Conservation (phyloP, 2,329 filamentous ascomycete species). For the Parafenestella ontariensis region DNA sequence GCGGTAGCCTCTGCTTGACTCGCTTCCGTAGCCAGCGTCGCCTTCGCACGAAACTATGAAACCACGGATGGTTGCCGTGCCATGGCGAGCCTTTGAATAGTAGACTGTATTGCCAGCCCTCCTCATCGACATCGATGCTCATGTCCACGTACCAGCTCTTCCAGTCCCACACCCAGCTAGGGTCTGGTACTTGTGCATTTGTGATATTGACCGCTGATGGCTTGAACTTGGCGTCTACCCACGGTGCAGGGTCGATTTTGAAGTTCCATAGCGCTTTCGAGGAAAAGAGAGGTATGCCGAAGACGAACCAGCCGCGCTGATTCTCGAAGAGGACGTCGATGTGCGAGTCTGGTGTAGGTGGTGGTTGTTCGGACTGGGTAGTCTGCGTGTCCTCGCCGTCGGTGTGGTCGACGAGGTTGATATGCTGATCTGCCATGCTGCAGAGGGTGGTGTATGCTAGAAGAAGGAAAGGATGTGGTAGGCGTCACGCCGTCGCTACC, state of each 20-base stretch:
- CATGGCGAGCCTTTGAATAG: conserved; percentile 72
- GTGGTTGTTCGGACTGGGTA: conserved; percentile 22
- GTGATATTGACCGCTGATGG: conserved; percentile 73
- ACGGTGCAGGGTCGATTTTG: conserved; percentile 82
- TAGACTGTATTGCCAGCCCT: conserved; percentile 97
- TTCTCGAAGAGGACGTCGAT: conserved; percentile 95
- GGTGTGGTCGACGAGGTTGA: conserved; percentile 68
- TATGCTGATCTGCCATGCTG: conserved; percentile 65
- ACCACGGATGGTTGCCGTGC: conserved; percentile 90
- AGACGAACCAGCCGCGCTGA: conserved; percentile 87
- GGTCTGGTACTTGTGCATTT: conserved; percentile 92
- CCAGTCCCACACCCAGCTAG: conserved; percentile 91
- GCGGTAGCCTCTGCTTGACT: conserved; percentile 64
- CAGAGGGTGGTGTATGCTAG: neutral
- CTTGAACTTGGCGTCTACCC: conserved; percentile 72
- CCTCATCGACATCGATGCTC: conserved; percentile 84
- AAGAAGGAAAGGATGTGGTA: conserved; percentile 6
- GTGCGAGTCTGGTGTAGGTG: conserved; percentile 34
- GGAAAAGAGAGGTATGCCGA: conserved; percentile 89
- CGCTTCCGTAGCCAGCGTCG: conserved; percentile 87
- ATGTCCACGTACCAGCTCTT: conserved; percentile 75
- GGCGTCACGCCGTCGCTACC: conserved; percentile 35
- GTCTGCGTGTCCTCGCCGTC: conserved; percentile 45
- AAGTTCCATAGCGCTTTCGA: conserved; percentile 74
- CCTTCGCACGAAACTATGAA: conserved; percentile 91